Conservation (phyloP, 2,329 filamentous ascomycete genomes). For the Neonectria punicea region DNA sequence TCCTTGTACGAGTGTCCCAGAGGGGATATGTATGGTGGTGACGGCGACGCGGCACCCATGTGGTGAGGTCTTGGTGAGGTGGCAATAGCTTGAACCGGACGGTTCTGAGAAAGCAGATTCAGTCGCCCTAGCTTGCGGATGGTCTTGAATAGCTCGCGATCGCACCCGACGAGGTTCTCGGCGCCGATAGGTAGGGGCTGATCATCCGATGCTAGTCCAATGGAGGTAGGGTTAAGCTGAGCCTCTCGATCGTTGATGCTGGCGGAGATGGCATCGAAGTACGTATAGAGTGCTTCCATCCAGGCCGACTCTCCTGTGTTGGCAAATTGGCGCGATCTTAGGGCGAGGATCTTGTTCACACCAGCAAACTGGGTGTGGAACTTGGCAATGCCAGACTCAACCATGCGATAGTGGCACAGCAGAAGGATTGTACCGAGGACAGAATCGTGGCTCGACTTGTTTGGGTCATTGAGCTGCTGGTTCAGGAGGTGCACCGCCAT, state of each 20-base stretch:
- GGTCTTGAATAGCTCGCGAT: conserved; percentile 85
- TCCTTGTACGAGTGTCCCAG: conserved; percentile 57
- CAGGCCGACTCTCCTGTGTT: conserved; percentile 78
- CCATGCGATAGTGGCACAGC: conserved; percentile 91
- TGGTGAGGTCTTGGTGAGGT: conserved; percentile 25
- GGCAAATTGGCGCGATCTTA: conserved; percentile 65
- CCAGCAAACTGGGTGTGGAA: conserved; percentile 95
- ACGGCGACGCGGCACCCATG: conserved; percentile 46
- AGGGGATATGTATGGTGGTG: conserved; percentile 53
- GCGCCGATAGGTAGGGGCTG: conserved; percentile 68
- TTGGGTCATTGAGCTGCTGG: conserved; percentile 80
- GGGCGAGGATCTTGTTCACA: conserved; percentile 86
- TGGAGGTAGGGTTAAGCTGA: conserved; percentile 76
- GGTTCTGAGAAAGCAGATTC: conserved; percentile 82
- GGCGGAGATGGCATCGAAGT: conserved; percentile 92
- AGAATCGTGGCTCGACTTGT: conserved; percentile 82
- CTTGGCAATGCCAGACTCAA: conserved; percentile 90
- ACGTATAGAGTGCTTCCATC: conserved; percentile 94
- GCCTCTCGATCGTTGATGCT: conserved; percentile 92
- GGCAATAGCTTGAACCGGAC: conserved; percentile 58
- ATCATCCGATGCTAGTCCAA: conserved; percentile 62
- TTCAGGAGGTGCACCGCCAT: conserved; percentile 86
- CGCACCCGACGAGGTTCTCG: conserved; percentile 89
- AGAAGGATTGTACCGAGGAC: conserved; percentile 88
- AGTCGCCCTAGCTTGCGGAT: conserved; percentile 85